Evolutionary conservation across 208 protist genomes (phyloP), one percentile per base, ranked within the genome.

Genomic region (Leishmania lainsoni): DNA sequence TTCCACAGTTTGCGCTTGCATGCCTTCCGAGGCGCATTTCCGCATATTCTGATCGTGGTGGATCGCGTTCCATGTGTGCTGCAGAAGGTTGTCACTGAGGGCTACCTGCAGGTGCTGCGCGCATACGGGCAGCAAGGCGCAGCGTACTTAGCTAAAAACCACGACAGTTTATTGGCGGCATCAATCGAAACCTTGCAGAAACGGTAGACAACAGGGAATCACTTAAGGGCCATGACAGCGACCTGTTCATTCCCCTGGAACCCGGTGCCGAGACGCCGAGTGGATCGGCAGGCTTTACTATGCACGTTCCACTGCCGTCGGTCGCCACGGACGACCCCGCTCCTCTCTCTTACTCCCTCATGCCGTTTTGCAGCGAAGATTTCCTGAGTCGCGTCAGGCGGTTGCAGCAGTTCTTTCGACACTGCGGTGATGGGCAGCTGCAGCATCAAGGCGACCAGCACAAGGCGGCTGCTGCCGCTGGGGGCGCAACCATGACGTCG

Each of bases 1-100:
- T 94, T 91, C 74, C 78, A 94, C 51, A 95, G 90, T 82, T 81
- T 96, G 32, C 89, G 89, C 42, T 70, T 97, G 26, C 63, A 91
- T n/a, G 86, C 86, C 20, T 93, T 97, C 75, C 71, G 77, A 1
- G 92, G 94, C 49, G 94, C 92, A 17, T 77, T 93, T 54, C 94
- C 94, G 54, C 94, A 97, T 77, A 90, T 97, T 9, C 80, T 96
- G 76, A 58, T 97, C 16, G 90, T 96, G 12, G 92, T 97, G 6
- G 94, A 97, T 81, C 77, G 75, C 32, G 71, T 80, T 5, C 92
- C 94, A 6, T 93, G 89, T 68, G 87, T 88, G 26, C 83, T 89
- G 84, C 90, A 93, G 75, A 95, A 94, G 79, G 86, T 89, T 1
- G 82, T 97, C 22, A 76, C 93, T 45, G 94, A 97, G 77, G 94